These are phyloP conservation scores for Catunica adiposa DNA, from an alignment of 2,329 filamentous ascomycete species.

Conservation along the genomic window DNA sequence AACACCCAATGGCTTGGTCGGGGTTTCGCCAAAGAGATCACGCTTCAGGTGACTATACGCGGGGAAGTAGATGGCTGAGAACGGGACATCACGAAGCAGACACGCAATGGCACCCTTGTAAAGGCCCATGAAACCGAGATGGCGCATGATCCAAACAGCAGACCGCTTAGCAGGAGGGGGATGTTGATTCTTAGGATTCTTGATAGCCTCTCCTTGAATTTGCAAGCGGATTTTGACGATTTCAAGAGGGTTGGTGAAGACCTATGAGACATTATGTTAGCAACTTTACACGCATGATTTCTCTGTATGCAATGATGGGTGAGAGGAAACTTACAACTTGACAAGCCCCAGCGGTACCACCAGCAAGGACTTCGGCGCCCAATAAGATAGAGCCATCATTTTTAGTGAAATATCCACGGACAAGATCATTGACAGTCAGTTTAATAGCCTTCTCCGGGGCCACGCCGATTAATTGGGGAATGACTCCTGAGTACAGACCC, in stretches of 20 bases:
- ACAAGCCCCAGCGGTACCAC: conserved; percentile 78
- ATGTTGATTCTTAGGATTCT: conserved; percentile 46
- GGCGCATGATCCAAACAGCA: conserved; percentile 93
- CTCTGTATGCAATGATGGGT: not conserved
- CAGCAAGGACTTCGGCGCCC: conserved; percentile 63
- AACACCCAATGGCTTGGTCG: conserved; percentile 74
- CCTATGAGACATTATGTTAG: not conserved
- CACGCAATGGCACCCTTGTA: conserved; percentile 96
- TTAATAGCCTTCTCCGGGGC: conserved; percentile 99
- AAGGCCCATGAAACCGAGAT: conserved; percentile 80
- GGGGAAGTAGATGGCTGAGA: conserved; percentile 98
- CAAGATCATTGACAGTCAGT: conserved; percentile 91
- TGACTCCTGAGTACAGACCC: conserved; percentile 83
- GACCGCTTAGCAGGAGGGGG: conserved; percentile 62
- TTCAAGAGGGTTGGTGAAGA: conserved; percentile 89
- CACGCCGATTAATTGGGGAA: conserved; percentile 90
- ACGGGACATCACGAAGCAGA: conserved; percentile 87
- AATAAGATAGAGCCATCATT: conserved; percentile 56
- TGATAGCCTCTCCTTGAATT: conserved; percentile 89
- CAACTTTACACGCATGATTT: not conserved
- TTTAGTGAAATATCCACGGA: conserved; percentile 59
- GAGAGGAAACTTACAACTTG: conserved; percentile 61
- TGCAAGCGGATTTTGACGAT: conserved; percentile 99
- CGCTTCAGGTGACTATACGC: conserved; percentile 88
- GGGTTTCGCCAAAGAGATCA: conserved; percentile 81